Evolutionary conservation across 2,329 filamentous ascomycete species (phyloP).

Genomic region (Diaporthe ilicicola): DNA sequence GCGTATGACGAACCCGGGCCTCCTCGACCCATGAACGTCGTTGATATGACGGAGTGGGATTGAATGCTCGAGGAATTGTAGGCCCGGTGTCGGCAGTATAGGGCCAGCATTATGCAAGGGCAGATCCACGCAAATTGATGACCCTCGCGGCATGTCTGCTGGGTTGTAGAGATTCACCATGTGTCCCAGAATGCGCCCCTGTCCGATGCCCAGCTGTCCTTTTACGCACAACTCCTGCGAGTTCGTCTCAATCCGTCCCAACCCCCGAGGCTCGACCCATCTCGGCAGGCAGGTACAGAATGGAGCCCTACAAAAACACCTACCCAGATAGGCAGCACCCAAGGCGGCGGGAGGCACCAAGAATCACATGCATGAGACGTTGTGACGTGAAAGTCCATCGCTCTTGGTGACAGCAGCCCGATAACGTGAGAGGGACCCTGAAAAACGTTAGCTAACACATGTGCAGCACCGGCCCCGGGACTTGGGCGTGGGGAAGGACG

Average conservation of each 20-base stretch:
- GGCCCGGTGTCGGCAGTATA: too few species aligned
- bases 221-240: slow-evolving; percentile 15
- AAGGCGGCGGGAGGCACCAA: slow-evolving; percentile 4
- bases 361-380: not conserved
- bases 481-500: not conserved
- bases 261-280: not conserved
- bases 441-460: slow-evolving; percentile 10
- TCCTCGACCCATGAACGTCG: too few species aligned
- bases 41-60: too few species aligned
- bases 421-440: slow-evolving; percentile 16
- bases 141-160: too few species aligned
- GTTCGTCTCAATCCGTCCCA: slow-evolving; percentile 14
- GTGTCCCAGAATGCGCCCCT: not conserved
- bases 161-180: too few species aligned
- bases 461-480: not conserved
- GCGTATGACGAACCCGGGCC: too few species aligned
- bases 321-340: slow-evolving; percentile 17
- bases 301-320: slow-evolving; percentile 6
- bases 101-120: too few species aligned
- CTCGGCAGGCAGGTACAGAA: not conserved
- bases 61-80: too few species aligned
- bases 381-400: not conserved
- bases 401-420: not conserved
- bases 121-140: too few species aligned
- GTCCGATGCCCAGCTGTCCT: not conserved